A percentile compares a stretch with the other conserved stretches of the same genome.
Conservation (phyloP, 1,139 yeast genomes). For the Arxiozyma slooffiae region DNA sequence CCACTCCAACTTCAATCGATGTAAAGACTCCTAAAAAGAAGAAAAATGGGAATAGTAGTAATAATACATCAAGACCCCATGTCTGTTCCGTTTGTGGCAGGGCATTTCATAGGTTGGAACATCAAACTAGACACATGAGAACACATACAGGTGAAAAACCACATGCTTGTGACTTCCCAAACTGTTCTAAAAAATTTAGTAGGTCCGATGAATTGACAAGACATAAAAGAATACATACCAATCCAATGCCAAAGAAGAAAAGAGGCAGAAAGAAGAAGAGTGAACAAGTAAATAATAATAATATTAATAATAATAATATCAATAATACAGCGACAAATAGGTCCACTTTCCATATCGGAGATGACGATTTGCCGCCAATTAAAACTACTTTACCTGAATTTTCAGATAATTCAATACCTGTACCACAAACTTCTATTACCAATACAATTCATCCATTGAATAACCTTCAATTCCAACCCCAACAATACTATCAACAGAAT, state of each 20-base stretch:
- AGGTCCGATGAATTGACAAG: conserved; percentile 62
- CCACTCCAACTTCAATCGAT: neutral
- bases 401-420: conserved; percentile 1
- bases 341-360: conserved; percentile 10
- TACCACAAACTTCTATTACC: neutral
- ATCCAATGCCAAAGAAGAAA: conserved; percentile 42
- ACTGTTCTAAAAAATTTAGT: conserved; percentile 57
- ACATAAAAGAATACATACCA: conserved; percentile 55
- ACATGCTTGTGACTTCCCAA: conserved; percentile 58
- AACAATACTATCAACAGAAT: conserved; percentile 8
- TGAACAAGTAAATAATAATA: neutral
- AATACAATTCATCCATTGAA: neutral
- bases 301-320: neutral
- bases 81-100: conserved; percentile 52
- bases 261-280: conserved; percentile 40
- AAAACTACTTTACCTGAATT: neutral
- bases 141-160: conserved; percentile 71
- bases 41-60: conserved; percentile 2
- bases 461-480: neutral
- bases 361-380: neutral
- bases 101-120: conserved; percentile 56
- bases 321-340: too few relatives aligned
- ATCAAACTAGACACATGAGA: conserved; percentile 62
- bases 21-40: neutral
- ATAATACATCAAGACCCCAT: conserved; percentile 39